Evolutionary conservation across 768 basidiomycete genomes (phyloP), one percentile per base, ranked within the genome.

Genomic region (Clavulina sp.): DNA sequence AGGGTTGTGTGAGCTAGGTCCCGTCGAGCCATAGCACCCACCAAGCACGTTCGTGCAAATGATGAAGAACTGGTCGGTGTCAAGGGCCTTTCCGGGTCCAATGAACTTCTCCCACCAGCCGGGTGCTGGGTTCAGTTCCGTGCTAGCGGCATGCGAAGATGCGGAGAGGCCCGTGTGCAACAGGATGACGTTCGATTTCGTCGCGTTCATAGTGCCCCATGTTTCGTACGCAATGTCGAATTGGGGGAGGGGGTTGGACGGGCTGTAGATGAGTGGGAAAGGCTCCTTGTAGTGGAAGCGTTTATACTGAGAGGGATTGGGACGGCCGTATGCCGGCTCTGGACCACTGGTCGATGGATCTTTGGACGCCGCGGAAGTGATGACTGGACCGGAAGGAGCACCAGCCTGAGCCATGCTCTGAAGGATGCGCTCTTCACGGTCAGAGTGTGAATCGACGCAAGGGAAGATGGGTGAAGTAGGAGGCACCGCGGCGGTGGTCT

Each of bases 81-180:
- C 95, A 38, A 99, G 71, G 6, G 92, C 78, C 60, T 83, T 88
- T 48, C 87, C 87, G 3, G 93, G 89, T 0, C 95, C 95, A 57
- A 99, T 91, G 67, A 97, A 99, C 60, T 84, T 82, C 66, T 97
- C 86, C 95, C 95, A 99, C 95, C 95, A 99, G 3, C 95, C 93
- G 5, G 83, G 78, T 0, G 83, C 65, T 1, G 81, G 73, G 58
- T 93, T 99, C 3, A 69, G 63, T 3, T 70, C 60, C 0, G 89
- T 89, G 21, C 84, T 80, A 2, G 88, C 85, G 0, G 91, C 88
- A 67, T 99, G 95, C 0, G 91, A 95, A 1, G 88, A 92, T 0
- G 92, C 95, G 7, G 87, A 92, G 2, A 99, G 75, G 18, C 95
- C 95, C 0, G 95, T 99, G 60, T 96, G 92, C 7, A 99, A 74